These are phyloP conservation scores for Tylopilus sp. DNA, from an alignment of 768 basidiomycete genomes.

Conservation along the genomic window DNA sequence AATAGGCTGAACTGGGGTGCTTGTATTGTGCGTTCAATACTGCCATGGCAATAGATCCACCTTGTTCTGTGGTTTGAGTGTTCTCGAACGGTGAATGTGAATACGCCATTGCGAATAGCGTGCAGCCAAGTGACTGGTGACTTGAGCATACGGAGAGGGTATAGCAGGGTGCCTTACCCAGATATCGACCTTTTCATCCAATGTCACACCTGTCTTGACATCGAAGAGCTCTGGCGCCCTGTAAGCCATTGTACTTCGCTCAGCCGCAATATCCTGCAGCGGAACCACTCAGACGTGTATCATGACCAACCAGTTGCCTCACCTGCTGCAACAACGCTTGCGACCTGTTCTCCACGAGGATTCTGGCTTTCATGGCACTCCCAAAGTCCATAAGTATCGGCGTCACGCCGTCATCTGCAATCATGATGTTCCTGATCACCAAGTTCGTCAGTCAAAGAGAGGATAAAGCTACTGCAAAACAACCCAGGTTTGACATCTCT, in stretches of 20 bases:
- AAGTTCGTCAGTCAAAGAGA: conserved; percentile 3
- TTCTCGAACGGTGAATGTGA: conserved; percentile 97
- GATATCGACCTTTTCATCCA: conserved; percentile 96
- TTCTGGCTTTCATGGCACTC: conserved; percentile 81
- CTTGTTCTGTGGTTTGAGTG: conserved; percentile 86
- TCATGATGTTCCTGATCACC: conserved; percentile 83
- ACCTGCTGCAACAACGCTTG: conserved; percentile 91
- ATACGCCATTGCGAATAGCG: conserved; percentile 91
- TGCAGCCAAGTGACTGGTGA: conserved; percentile 89
- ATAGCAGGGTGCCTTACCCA: conserved; percentile 58
- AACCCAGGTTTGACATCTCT: conserved; percentile 96
- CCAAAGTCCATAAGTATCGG: conserved; percentile 99
- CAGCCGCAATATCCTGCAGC: conserved; percentile 84
- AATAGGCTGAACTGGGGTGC: conserved; percentile 84
- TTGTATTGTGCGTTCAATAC: conserved; percentile 91
- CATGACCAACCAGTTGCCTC: conserved; percentile 9
- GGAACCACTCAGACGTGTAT: not conserved
- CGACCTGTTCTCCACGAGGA: conserved; percentile 75
- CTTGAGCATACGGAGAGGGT: conserved; percentile 5
- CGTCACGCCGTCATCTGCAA: conserved; percentile 78
- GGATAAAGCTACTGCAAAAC: conserved; percentile 25
- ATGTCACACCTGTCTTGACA: conserved; percentile 80
- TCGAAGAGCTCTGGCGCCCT: conserved; percentile 97
- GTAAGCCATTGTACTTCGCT: conserved; percentile 98
- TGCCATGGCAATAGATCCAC: conserved; percentile 97